Evolutionary conservation across 164 flowering plant genomes (phyloP).

Genomic region (Chimonanthus praecox): DNA sequence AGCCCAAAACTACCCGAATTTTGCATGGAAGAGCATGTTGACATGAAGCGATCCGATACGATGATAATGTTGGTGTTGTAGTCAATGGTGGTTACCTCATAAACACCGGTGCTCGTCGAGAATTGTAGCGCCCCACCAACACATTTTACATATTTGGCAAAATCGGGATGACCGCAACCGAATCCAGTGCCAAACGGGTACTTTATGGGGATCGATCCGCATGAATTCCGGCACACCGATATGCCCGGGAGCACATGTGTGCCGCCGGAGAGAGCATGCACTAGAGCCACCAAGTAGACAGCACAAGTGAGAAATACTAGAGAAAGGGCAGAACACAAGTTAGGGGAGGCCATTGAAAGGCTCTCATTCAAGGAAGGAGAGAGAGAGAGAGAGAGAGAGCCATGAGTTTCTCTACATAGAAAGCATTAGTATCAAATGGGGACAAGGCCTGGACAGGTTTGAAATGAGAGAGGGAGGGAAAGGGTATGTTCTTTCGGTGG

Average conservation of each 20-base stretch:
- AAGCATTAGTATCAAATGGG: too few relatives aligned
- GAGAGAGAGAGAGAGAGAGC: neutral
- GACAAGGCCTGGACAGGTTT: neutral
- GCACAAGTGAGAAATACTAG: conserved; percentile 1
- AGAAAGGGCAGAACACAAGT: conserved; percentile 7
- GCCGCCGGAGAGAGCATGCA: conserved; percentile 1
- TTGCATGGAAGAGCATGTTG: conserved; percentile 60
- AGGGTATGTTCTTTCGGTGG: conserved; percentile 1
- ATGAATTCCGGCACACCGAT: conserved; percentile 27
- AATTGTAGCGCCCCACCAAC: conserved; percentile 31
- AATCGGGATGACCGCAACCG: conserved; percentile 67
- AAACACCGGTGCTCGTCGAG: conserved; percentile 43
- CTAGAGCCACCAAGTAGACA: conserved; percentile 9
- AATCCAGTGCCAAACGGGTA: conserved; percentile 54
- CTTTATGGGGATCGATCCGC: conserved; percentile 42
- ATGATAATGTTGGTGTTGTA: conserved; percentile 32
- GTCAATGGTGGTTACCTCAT: conserved; percentile 39
- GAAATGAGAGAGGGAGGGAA: neutral
- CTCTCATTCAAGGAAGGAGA: neutral
- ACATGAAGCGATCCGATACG: conserved; percentile 54
- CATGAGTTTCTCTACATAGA: neutral
- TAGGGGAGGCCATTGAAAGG: neutral
- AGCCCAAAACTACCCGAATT: conserved; percentile 61
- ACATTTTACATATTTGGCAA: conserved; percentile 44
- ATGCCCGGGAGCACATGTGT: conserved; percentile 9